Base-by-base conservation (phyloP, 2,329 filamentous ascomycete species). In the Knoxdaviesia capensis region DNA sequence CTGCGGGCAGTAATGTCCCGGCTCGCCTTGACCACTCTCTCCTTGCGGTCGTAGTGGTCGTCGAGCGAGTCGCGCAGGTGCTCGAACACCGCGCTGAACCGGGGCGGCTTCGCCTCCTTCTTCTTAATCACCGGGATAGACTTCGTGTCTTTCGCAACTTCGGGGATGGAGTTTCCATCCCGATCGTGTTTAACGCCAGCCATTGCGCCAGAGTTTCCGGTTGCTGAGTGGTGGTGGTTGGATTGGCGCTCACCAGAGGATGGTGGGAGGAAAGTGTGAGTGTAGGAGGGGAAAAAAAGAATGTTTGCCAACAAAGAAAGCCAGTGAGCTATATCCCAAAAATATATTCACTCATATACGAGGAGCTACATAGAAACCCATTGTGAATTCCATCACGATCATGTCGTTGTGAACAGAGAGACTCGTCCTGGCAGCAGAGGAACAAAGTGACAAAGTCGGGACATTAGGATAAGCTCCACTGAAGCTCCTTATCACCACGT, bases 1-100 rank as follows among this genome's bases (percentile, higher is more conserved):
- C 85, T 94, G 42, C 86, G 66, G 0, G 85, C 86, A 6, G 90
- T 98, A 45, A 98, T 82, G 57, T 98, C 90, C 47, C 88, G 69
- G 6, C 84, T 92, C 2, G 78, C 80, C 64, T 96, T 98, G 54
- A 92, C 82, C 50, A 94, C 76, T 42, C 80, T 74, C 62, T 94
- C 87, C 44, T 86, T 73, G 10, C 90, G 78, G 59, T 96, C 90
- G 58, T 98, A 84, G 56, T 96, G 88, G 60, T 90, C 76, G 54
- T 98, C 90, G 31, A 98, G 68, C 60, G 94, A 87, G 52, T 80
- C 69, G 41, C 87, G 79, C 57, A 96, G 94, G 6, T 58, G 63
- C 57, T 84, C 80, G 56, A 98, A 98, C 70, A 96, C 86, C 49
- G 77, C 59, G 47, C 75, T 74, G 54, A 74, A 77, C 41, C 58